Evolutionary conservation across 2,329 filamentous ascomycete genomes (phyloP).

Genomic region (Colletotrichum costaricense): DNA sequence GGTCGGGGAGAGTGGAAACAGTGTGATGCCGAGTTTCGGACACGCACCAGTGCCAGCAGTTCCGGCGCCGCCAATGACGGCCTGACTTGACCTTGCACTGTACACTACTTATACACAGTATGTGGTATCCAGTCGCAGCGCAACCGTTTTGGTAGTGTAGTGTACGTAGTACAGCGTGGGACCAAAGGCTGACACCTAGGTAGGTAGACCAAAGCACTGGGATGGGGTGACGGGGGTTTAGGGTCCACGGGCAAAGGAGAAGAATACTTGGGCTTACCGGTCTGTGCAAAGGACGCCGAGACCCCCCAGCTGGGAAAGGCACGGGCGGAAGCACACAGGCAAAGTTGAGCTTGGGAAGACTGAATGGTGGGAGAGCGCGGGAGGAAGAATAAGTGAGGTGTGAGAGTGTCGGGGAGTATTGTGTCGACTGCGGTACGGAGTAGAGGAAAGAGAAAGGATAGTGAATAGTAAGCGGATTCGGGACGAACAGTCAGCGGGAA

Average conservation of each 20-base stretch:
- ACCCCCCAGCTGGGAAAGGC: background rate
- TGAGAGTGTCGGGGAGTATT: background rate
- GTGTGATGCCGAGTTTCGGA: slow-evolving; percentile 30
- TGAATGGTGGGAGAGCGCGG: background rate
- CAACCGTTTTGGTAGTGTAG: background rate
- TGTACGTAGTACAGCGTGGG: too few relatives aligned
- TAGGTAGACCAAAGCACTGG: background rate
- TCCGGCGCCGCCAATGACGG: background rate
- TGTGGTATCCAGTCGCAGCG: slow-evolving; percentile 1
- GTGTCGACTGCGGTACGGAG: background rate
- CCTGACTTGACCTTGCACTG: background rate
- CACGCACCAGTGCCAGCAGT: slow-evolving; percentile 10
- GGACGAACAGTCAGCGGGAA: background rate
- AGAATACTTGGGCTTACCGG: background rate
- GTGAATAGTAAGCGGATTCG: background rate
- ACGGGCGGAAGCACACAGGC: background rate
- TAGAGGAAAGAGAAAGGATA: background rate
- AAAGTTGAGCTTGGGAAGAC: background rate
- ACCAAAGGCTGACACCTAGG: background rate
- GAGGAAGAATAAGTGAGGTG: too few relatives aligned
- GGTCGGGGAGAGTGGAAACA: background rate
- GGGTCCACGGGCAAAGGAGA: background rate
- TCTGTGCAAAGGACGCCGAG: background rate
- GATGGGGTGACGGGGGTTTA: background rate
- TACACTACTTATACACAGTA: too few relatives aligned